phyloP scores from a whole-genome alignment of 768 basidiomycete genomes.

The Hortiboletus campestris region DNA sequence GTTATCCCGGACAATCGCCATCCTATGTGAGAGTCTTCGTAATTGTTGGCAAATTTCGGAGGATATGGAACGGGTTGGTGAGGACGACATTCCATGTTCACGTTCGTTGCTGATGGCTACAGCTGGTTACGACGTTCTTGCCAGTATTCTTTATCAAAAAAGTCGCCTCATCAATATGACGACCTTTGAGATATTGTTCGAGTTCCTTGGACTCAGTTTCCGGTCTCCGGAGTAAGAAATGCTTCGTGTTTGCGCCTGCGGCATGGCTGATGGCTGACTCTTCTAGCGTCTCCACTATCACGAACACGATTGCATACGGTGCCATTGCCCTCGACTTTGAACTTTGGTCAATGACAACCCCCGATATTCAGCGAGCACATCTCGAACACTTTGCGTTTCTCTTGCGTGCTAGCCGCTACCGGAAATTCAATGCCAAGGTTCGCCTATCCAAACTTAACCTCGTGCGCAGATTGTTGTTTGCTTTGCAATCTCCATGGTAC shows the following conservation, averaged over 20 bases:
- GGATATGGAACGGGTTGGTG: conserved; percentile 88
- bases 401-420: conserved; percentile 67
- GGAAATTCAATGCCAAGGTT: conserved; percentile 74
- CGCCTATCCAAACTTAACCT: conserved; percentile 69
- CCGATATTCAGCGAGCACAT: conserved; percentile 75
- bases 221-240: conserved; percentile 69
- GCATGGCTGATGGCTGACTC: not conserved
- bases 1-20: conserved; percentile 65
- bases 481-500: conserved; percentile 79
- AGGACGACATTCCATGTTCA: conserved; percentile 28
- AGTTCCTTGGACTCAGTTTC: conserved; percentile 84
- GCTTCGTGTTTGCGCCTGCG: not conserved
- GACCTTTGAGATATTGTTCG: conserved; percentile 79
- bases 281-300: conserved; percentile 72
- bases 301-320: conserved; percentile 78
- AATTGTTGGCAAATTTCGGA: conserved; percentile 93
- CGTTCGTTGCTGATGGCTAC: conserved; percentile 3
- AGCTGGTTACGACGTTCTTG: conserved; percentile 90
- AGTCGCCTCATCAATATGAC: conserved; percentile 73
- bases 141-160: conserved; percentile 70
- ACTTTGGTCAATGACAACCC: conserved; percentile 73
- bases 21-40: conserved; percentile 73
- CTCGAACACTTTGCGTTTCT: conserved; percentile 81
- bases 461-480: conserved; percentile 76
- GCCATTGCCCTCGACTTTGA: conserved; percentile 87